Percentiles rank a stretch among this genome's conserved stretches.
phyloP scores from a whole-genome alignment of 352 stramenopile species.

The Chrysophaeum taylorii region DNA sequence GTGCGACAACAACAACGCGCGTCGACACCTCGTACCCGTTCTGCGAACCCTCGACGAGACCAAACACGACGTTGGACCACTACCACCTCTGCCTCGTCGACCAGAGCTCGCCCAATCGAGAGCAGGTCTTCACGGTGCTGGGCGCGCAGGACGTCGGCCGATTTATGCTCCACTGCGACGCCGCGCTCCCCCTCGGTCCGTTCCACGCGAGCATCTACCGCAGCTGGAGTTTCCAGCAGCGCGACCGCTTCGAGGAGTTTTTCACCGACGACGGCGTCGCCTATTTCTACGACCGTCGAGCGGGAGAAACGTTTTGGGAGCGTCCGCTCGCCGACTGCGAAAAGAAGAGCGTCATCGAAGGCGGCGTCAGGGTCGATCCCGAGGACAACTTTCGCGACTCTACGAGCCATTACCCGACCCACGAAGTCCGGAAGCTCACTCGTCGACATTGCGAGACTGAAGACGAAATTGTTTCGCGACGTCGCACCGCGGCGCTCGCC shows the following conservation, averaged over 20 bases:
- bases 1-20: conserved; percentile 65
- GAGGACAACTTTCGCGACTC: conserved; percentile 40
- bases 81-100: conserved; percentile 77
- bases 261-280: conserved; percentile 70
- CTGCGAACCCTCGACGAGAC: conserved; percentile 71
- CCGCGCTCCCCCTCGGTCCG: conserved; percentile 53
- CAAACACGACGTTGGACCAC: conserved; percentile 79
- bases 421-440: conserved; percentile 63
- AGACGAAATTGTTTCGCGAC: conserved; percentile 29
- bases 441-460: conserved; percentile 61
- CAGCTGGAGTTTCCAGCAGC: conserved; percentile 79
- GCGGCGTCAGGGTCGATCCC: conserved; percentile 60
- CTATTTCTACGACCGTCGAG: conserved; percentile 67
- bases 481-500: conserved; percentile 30
- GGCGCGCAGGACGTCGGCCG: conserved; percentile 72
- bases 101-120: conserved; percentile 69
- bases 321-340: conserved; percentile 64
- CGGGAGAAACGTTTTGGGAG: conserved; percentile 77
- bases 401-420: too few species aligned
- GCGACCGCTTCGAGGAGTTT: conserved; percentile 67
- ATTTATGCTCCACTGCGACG: conserved; percentile 74
- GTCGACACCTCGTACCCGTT: conserved; percentile 77
- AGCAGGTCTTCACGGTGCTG: conserved; percentile 72
- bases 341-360: conserved; percentile 57
- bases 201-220: conserved; percentile 73